Evolutionary conservation across 1,284 basidiomycete genomes (phyloP).

Genomic region (Pseudomicrostroma phylloplanum): DNA sequence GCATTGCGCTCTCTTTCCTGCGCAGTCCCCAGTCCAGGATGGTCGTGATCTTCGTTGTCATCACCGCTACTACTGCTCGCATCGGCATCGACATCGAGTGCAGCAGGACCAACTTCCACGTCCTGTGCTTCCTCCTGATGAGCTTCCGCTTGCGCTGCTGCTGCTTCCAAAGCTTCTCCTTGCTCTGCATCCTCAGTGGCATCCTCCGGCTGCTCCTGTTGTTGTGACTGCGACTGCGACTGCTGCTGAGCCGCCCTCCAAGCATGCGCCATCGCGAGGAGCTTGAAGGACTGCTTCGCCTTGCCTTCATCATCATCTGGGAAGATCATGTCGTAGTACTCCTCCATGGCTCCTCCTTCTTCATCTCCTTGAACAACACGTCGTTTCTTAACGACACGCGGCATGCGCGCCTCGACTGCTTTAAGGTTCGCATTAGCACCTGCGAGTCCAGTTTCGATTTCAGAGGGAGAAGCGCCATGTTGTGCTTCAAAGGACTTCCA

Average conservation of each 20-base stretch:
- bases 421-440: conserved; percentile 53
- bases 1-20: neutral
- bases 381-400: conserved; percentile 72
- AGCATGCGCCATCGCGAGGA: conserved; percentile 41
- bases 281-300: conserved; percentile 41
- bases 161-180: no score
- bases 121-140: neutral
- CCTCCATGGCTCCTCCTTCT: conserved; percentile 34
- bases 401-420: conserved; percentile 81
- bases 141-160: neutral
- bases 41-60: neutral
- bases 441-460: conserved; percentile 1
- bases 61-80: neutral
- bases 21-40: neutral
- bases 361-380: conserved; percentile 23
- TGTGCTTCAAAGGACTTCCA: conserved; percentile 87
- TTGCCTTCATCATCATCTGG: conserved; percentile 45
- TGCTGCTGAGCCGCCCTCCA: conserved; percentile 9
- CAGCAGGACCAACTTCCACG: neutral
- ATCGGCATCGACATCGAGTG: neutral
- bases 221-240: conserved; percentile 6
- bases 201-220: neutral
- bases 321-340: conserved; percentile 49
- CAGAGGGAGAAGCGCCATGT: conserved; percentile 64
- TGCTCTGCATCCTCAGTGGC: neutral